Conservation (phyloP, 2,329 filamentous ascomycete genomes). For the Alternaria conjuncta region DNA sequence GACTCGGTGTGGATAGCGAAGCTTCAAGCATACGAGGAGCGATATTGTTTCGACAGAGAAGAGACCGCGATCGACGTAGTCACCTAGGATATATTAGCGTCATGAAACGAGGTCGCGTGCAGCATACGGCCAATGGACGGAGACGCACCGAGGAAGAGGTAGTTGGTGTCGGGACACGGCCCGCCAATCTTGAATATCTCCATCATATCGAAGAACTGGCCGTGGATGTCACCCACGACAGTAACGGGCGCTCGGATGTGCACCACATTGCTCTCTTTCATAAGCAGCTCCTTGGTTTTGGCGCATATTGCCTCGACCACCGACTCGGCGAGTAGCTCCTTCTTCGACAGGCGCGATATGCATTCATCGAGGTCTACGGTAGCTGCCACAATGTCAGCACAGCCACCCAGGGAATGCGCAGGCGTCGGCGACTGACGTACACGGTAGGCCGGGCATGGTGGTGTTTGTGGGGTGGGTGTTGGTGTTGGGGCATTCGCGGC, state of each 20-base stretch:
- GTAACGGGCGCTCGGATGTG: conserved; percentile 95
- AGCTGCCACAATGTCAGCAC: conserved; percentile 59
- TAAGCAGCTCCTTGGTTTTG: conserved; percentile 97
- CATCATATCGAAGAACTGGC: conserved; percentile 98
- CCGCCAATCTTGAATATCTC: conserved; percentile 99
- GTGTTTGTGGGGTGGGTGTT: conserved; percentile 25
- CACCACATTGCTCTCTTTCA: conserved; percentile 99
- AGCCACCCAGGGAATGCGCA: not conserved
- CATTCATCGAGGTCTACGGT: conserved; percentile 99
- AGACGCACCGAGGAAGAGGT: conserved; percentile 84
- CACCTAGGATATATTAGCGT: conserved; percentile 63
- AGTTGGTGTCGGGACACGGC: conserved; percentile 97
- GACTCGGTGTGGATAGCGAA: conserved; percentile 94
- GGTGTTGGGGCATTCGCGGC: conserved; percentile 36
- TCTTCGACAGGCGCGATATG: conserved; percentile 94
- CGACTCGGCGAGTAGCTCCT: conserved; percentile 94
- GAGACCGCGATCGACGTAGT: conserved; percentile 97
- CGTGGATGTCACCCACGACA: conserved; percentile 97
- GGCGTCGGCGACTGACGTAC: conserved; percentile 44
- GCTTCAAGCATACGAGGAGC: conserved; percentile 93
- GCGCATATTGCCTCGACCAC: conserved; percentile 99
- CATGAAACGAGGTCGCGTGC: conserved; percentile 28
- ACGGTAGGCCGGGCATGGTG: conserved; percentile 59
- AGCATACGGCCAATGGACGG: conserved; percentile 4
- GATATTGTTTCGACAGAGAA: conserved; percentile 99